These are phyloP conservation scores for Paraphoma sp. DNA, from an alignment of 2,329 filamentous ascomycete species.

Conservation along the genomic window DNA sequence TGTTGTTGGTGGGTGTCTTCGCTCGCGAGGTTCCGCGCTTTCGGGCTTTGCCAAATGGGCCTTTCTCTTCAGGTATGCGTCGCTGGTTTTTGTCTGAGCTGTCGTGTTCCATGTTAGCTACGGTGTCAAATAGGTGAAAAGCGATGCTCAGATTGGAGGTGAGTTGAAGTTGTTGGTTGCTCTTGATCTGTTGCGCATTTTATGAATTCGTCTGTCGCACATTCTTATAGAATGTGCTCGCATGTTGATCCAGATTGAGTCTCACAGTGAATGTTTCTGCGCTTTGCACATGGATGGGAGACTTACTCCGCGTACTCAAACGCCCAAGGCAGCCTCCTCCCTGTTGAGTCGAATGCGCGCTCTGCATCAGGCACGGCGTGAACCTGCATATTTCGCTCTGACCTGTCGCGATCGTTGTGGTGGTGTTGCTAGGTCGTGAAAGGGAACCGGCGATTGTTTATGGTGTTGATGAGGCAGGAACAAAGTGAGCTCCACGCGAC, in stretches of 20 bases:
- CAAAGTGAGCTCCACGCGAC: constrained; percentile 9
- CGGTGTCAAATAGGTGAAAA: neutral
- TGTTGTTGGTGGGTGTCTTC: constrained; percentile 65
- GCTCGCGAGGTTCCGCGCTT: constrained; percentile 56
- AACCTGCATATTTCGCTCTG: constrained; percentile 62
- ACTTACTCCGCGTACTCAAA: constrained; percentile 68
- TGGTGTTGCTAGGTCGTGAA: constrained; percentile 5
- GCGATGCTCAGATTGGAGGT: neutral
- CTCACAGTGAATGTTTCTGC: neutral
- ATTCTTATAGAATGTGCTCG: neutral
- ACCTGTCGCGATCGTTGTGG: constrained; percentile 7
- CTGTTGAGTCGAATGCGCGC: constrained; percentile 65
- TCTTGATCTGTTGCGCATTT: too few relatives aligned
- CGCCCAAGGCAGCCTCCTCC: constrained; percentile 67
- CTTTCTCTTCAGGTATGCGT: constrained; percentile 64
- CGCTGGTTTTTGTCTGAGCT: constrained; percentile 55
- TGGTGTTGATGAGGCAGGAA: constrained; percentile 30
- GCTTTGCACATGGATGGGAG: neutral
- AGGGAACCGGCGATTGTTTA: constrained; percentile 31
- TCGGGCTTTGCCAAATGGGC: constrained; percentile 65
- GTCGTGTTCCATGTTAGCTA: constrained; percentile 21
- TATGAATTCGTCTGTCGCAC: neutral
- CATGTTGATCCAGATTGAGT: too few relatives aligned
- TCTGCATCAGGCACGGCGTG: constrained; percentile 70
- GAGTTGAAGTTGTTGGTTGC: too few relatives aligned